phyloP scores from a whole-genome alignment of 2,329 filamentous ascomycete species.

The Trichoderma sp. region DNA sequence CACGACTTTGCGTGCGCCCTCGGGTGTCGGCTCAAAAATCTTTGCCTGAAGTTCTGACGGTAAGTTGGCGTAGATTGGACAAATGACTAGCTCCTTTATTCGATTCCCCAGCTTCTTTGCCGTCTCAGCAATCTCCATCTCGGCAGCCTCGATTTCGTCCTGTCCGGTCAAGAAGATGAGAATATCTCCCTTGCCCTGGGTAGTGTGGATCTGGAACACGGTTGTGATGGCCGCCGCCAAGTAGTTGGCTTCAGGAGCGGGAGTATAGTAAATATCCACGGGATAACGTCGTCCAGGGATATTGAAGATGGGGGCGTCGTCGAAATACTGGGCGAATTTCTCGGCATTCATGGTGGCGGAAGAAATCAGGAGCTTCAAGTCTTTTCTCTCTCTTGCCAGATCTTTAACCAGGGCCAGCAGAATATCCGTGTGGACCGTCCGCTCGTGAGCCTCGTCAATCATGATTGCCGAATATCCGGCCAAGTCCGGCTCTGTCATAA shows the following conservation, averaged over 20 bases:
- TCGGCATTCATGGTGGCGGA: conserved; percentile 93
- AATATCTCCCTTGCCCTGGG: conserved; percentile 83
- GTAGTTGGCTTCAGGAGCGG: conserved; percentile 91
- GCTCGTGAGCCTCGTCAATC: conserved; percentile 97
- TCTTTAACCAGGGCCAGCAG: conserved; percentile 87
- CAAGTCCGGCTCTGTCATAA: conserved; percentile 85
- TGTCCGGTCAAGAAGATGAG: conserved; percentile 94
- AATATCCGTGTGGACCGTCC: conserved; percentile 89
- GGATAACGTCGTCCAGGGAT: conserved; percentile 87
- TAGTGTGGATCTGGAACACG: conserved; percentile 91
- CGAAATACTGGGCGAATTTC: conserved; percentile 90
- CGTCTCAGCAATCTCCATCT: conserved; percentile 82
- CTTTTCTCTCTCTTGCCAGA: conserved; percentile 76
- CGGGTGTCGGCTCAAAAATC: conserved; percentile 91
- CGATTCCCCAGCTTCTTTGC: conserved; percentile 82
- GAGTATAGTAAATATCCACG: conserved; percentile 89
- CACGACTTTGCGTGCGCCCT: conserved; percentile 84
- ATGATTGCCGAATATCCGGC: conserved; percentile 84
- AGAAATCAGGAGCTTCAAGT: conserved; percentile 87
- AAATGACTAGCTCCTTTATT: conserved; percentile 83
- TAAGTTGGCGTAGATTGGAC: conserved; percentile 91
- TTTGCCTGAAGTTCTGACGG: conserved; percentile 88
- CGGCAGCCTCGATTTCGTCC: conserved; percentile 90
- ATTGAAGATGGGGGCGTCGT: conserved; percentile 90
- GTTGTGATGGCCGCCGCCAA: conserved; percentile 89